Evolutionary conservation across 352 stramenopile genomes (phyloP).

Genomic region (Bremia lactucae): DNA sequence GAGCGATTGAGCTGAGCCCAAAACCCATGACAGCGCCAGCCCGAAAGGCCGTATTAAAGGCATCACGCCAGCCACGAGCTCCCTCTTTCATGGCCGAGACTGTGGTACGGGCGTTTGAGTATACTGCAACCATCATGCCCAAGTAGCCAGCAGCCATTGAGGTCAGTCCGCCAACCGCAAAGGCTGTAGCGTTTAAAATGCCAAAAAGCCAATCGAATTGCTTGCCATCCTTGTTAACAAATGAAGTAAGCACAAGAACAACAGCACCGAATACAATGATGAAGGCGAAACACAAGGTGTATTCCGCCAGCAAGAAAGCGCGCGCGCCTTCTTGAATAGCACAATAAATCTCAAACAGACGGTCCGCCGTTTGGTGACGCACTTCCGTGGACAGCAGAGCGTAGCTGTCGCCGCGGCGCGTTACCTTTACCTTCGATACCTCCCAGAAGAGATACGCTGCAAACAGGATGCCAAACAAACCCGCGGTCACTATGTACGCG

Average conservation of each 20-base stretch:
- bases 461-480: constrained; percentile 76
- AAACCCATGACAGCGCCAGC: constrained; percentile 99
- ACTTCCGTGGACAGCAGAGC: constrained; percentile 60
- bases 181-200: constrained; percentile 91
- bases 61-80: constrained; percentile 87
- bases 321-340: constrained; percentile 97
- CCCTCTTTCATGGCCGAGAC: constrained; percentile 92
- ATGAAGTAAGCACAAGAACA: constrained; percentile 88
- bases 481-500: constrained; percentile 47
- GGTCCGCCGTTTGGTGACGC: constrained; percentile 74
- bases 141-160: constrained; percentile 97
- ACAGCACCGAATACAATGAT: constrained; percentile 84
- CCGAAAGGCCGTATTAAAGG: constrained; percentile 98
- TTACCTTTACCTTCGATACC: constrained; percentile 84
- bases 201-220: constrained; percentile 86
- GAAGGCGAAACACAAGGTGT: constrained; percentile 96
- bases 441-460: constrained; percentile 81
- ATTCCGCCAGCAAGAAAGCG: constrained; percentile 96
- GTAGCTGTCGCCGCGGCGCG: constrained; percentile 73
- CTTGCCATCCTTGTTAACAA: constrained; percentile 76
- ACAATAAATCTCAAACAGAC: constrained; percentile 88
- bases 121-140: constrained; percentile 99
- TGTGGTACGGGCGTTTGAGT: constrained; percentile 97
- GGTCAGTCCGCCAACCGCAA: constrained; percentile 95
- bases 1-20: constrained; percentile 91